Percentiles rank a stretch among this genome's conserved stretches.
Conservation (phyloP, 2,329 filamentous ascomycete species). For the Helicocarpus griseus region DNA sequence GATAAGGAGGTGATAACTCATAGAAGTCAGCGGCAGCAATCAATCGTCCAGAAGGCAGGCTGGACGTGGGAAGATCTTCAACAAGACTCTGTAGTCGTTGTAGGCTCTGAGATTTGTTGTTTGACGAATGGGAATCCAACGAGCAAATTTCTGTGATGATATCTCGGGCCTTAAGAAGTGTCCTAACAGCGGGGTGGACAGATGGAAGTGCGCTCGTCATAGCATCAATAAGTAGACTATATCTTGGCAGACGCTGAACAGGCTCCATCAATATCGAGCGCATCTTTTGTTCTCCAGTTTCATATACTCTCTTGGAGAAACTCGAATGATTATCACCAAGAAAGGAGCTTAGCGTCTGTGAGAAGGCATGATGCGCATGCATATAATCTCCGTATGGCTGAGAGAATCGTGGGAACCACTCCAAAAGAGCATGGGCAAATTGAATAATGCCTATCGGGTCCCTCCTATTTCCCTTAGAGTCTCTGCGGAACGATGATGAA, state of each 20-base stretch:
- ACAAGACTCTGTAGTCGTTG: slow-evolving; percentile 67
- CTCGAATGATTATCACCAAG: slow-evolving; percentile 68
- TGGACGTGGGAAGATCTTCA: slow-evolving; percentile 62
- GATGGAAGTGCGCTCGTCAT: slow-evolving; percentile 80
- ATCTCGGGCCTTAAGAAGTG: slow-evolving; percentile 79
- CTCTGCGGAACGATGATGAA: slow-evolving; percentile 37
- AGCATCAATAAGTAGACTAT: slow-evolving; percentile 92
- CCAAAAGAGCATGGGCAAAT: slow-evolving; percentile 70
- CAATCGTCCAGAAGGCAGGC: slow-evolving; percentile 66
- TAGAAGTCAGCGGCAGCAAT: slow-evolving; percentile 72
- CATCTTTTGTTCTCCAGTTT: slow-evolving; percentile 80
- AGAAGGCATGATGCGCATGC: slow-evolving; percentile 77
- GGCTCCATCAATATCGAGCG: slow-evolving; percentile 92
- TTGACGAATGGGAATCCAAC: slow-evolving; percentile 60
- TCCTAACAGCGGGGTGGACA: slow-evolving; percentile 72
- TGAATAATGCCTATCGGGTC: slow-evolving; percentile 70
- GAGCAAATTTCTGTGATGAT: slow-evolving; percentile 95
- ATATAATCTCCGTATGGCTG: slow-evolving; percentile 92
- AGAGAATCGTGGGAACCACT: slow-evolving; percentile 90
- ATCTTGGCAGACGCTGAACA: slow-evolving; percentile 85
- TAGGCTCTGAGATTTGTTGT: slow-evolving; percentile 62
- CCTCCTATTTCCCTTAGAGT: slow-evolving; percentile 35
- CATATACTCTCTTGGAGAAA: slow-evolving; percentile 68
- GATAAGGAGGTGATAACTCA: slow-evolving; percentile 66
- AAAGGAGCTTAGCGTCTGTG: slow-evolving; percentile 68